phyloP scores from a whole-genome alignment of 306 rosid genomes.

The Acacia confusa region DNA sequence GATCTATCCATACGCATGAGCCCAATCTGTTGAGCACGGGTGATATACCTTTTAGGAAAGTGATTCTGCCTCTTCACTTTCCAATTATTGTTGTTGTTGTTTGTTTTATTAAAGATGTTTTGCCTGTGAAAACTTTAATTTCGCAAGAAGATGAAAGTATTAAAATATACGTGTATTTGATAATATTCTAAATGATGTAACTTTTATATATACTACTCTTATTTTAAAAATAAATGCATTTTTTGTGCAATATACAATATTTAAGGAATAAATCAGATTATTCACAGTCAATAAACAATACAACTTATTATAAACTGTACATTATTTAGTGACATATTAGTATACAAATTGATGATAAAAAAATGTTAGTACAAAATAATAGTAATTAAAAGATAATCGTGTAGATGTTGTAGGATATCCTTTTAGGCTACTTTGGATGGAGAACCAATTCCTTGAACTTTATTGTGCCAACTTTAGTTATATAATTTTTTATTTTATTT shows the following conservation, averaged over 20 bases:
- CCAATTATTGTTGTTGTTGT: background rate
- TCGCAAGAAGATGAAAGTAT: background rate
- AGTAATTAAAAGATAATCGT: background rate
- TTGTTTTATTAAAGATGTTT: background rate
- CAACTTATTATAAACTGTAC: background rate
- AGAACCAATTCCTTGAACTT: too few relatives aligned
- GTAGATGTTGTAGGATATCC: background rate
- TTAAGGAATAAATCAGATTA: background rate
- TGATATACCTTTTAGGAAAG: slow-evolving; percentile 12
- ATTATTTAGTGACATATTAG: background rate
- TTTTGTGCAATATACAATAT: background rate
- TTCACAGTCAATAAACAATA: background rate
- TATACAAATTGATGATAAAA: background rate
- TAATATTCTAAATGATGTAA: too few relatives aligned
- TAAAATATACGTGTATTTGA: background rate
- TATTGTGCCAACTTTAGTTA: too few relatives aligned
- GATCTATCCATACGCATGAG: background rate
- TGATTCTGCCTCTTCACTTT: background rate
- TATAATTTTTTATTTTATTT: too few relatives aligned
- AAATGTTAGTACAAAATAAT: background rate
- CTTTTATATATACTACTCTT: background rate
- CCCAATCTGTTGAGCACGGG: background rate
- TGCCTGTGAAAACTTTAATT: background rate
- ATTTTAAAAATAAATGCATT: background rate
- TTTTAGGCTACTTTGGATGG: background rate